phyloP scores from a whole-genome alignment of 768 basidiomycete genomes.

The Boletus rubescentipes region DNA sequence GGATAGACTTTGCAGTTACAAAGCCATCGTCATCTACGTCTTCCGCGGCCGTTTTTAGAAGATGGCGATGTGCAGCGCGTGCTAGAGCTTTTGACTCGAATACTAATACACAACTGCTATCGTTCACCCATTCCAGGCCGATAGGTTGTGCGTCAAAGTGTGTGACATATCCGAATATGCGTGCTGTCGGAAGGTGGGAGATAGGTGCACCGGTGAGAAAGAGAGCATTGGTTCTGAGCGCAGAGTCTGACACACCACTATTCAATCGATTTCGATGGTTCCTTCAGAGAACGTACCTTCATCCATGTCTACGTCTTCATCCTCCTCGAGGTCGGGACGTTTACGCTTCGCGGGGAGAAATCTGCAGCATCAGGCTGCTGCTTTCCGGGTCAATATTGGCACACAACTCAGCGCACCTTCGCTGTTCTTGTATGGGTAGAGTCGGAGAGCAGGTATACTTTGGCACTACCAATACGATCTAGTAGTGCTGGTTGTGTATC shows the following conservation, averaged over 20 bases:
- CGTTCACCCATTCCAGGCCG: slow-evolving; percentile 84
- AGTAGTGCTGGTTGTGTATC: slow-evolving; percentile 41
- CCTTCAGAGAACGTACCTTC: slow-evolving; percentile 27
- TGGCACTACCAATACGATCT: slow-evolving; percentile 67
- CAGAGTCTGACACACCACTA: slow-evolving; percentile 37
- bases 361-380: slow-evolving; percentile 45
- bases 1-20: slow-evolving; percentile 66
- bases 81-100: slow-evolving; percentile 60
- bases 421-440: slow-evolving; percentile 54
- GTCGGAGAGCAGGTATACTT: slow-evolving; percentile 79
- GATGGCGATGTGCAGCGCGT: slow-evolving; percentile 45
- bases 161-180: slow-evolving; percentile 79
- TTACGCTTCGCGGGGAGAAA: slow-evolving; percentile 41
- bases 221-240: slow-evolving; percentile 63
- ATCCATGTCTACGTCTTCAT: slow-evolving; percentile 36
- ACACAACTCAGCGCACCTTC: slow-evolving; percentile 67
- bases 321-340: slow-evolving; percentile 42
- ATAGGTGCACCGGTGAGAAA: slow-evolving; percentile 74
- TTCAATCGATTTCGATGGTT: not conserved
- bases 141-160: slow-evolving; percentile 75
- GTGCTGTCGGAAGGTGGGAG: slow-evolving; percentile 68
- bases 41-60: slow-evolving; percentile 54
- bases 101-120: slow-evolving; percentile 77
- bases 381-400: slow-evolving; percentile 36
- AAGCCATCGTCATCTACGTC: slow-evolving; percentile 54